phyloP scores from a whole-genome alignment of 768 basidiomycete species.

The Naganishia onofrii region DNA sequence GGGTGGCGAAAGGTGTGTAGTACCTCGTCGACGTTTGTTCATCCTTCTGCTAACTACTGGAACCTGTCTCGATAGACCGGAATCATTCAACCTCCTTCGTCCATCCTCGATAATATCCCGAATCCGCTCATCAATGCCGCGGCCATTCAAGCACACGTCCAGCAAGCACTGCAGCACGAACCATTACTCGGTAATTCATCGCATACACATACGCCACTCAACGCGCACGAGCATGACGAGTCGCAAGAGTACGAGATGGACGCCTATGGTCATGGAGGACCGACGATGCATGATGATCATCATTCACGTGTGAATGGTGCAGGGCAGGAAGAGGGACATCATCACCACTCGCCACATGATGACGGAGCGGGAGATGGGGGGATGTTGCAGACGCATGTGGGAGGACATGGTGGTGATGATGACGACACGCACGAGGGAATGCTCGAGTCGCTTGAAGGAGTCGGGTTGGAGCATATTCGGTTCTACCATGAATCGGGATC shows the following conservation, averaged over 20 bases:
- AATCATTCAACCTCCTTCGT: conserved; percentile 5
- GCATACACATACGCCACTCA: background rate
- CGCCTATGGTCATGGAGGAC: conserved; percentile 6
- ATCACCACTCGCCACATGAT: conserved; percentile 8
- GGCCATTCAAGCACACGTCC: background rate
- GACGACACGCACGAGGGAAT: conserved; percentile 1
- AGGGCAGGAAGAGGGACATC: background rate
- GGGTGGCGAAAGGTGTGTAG: conserved; percentile 40
- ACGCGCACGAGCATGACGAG: conserved; percentile 2
- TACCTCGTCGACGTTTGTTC: background rate
- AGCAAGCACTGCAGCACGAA: background rate
- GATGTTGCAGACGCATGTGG: background rate
- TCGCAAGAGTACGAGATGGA: conserved; percentile 15
- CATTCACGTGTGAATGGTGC: background rate
- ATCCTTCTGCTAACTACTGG: background rate
- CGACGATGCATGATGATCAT: conserved; percentile 1
- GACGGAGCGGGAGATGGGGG: background rate
- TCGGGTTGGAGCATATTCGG: background rate
- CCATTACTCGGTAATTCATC: background rate
- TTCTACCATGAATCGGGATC: background rate
- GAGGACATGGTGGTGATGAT: background rate
- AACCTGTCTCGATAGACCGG: background rate
- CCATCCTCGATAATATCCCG: background rate
- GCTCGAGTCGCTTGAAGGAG: conserved; percentile 7
- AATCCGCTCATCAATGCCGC: background rate